These are phyloP conservation scores for Pezicula carpinea DNA, from an alignment of 2,329 filamentous ascomycete genomes.

Conservation along the genomic window DNA sequence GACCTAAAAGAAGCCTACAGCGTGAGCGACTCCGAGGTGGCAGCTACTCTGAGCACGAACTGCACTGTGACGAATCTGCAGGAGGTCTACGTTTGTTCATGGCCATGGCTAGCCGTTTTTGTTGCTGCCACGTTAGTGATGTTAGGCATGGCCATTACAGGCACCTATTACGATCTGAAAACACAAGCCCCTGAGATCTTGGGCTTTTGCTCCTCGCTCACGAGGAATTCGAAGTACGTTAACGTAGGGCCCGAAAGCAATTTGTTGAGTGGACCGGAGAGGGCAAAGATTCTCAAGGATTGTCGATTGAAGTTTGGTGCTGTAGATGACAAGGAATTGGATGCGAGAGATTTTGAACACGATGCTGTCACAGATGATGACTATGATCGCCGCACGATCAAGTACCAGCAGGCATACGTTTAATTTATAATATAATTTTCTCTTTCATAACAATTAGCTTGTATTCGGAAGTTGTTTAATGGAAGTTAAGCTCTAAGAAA, in stretches of 20 bases:
- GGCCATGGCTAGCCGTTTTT: slow-evolving; percentile 17
- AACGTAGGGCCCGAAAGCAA: not conserved
- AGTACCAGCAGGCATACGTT: too few species aligned
- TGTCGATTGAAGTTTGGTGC: not conserved
- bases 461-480: too few species aligned
- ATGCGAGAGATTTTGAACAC: too few species aligned
- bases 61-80: slow-evolving; percentile 5
- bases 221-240: slow-evolving; percentile 19
- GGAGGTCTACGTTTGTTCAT: slow-evolving; percentile 15
- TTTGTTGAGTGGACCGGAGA: not conserved
- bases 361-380: too few species aligned
- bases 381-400: too few species aligned
- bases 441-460: too few species aligned
- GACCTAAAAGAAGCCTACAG: slow-evolving; percentile 8
- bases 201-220: slow-evolving; percentile 17
- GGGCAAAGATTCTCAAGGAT: not conserved
- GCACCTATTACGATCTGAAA: slow-evolving; percentile 13
- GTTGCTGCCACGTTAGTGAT: slow-evolving; percentile 15
- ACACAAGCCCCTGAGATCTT: slow-evolving; percentile 18
- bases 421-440: too few species aligned
- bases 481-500: too few species aligned
- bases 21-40: slow-evolving; percentile 13
- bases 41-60: slow-evolving; percentile 8
- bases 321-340: not conserved
- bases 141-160: slow-evolving; percentile 12